A percentile compares a stretch with the other conserved stretches of the same genome.
These are phyloP conservation scores for Dactylellina drechsleri DNA, from an alignment of 2,329 filamentous ascomycete genomes.

Conservation along the genomic window DNA sequence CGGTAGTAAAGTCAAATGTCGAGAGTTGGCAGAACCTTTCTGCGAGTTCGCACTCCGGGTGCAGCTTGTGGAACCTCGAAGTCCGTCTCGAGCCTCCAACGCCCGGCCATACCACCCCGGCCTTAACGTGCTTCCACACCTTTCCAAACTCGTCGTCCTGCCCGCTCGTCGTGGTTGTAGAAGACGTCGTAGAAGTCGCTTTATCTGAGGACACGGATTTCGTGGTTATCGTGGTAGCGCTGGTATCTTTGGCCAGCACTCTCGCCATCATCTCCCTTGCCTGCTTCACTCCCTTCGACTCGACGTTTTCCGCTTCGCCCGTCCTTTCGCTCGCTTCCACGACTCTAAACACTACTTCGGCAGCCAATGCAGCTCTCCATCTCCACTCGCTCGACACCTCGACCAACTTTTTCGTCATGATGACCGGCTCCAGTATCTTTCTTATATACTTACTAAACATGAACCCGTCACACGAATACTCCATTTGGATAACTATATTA, in stretches of 20 bases:
- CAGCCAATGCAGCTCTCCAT: constrained; percentile 19
- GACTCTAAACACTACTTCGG: constrained; percentile 23
- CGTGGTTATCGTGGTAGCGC: constrained; percentile 10
- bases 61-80: constrained; percentile 18
- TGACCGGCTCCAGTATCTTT: constrained; percentile 36
- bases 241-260: constrained; percentile 26
- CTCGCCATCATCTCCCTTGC: constrained; percentile 28
- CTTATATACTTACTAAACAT: constrained; percentile 37
- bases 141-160: constrained; percentile 24
- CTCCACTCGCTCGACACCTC: constrained; percentile 34
- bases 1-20: constrained; percentile 16
- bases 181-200: not conserved
- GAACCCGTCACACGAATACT: constrained; percentile 39
- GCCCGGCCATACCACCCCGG: constrained; percentile 5
- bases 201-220: not conserved
- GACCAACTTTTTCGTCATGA: constrained; percentile 30
- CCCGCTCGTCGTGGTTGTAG: not conserved
- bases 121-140: constrained; percentile 30
- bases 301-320: constrained; percentile 12
- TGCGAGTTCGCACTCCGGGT: constrained; percentile 37
- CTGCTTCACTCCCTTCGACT: constrained; percentile 14
- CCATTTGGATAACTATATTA: constrained; percentile 24
- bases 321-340: constrained; percentile 23
- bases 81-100: not conserved
- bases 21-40: constrained; percentile 33